Base-by-base conservation (phyloP, 1,139 yeast genomes). In the Geotrichum phurueaensis region DNA sequence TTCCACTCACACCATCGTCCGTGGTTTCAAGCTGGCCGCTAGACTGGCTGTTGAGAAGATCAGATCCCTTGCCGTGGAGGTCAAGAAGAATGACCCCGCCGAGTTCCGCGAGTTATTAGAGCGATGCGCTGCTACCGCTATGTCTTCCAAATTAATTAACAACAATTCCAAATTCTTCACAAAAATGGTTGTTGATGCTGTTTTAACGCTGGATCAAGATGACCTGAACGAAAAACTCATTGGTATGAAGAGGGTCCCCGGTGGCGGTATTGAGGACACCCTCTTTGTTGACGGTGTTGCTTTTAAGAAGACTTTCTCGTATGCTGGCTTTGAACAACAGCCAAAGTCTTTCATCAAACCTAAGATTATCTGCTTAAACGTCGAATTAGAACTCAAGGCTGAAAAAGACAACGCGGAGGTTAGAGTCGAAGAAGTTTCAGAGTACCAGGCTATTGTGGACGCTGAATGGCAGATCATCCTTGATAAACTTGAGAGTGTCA, bases 381-480 rank as follows among this genome's bases (percentile, higher is more conserved):
- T 95, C 49, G 99, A 94, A 74, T 81, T 94, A 67, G 99, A 94
- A 77, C 83, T 94, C 71, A 94, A 94, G 78, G 98, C 99, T 1
- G 99, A 94, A 77, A 92, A 90, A 78, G 99, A 94, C 75, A 94
- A 94, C 73, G 99, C 99, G n/a, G 99, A 94, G 78, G 98, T 94
- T 39, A 84, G 99, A 69, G 96, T 94, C 58, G 96, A 90, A 69
- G 88, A 91, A 72, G 98, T 94, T 59, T 83, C 85, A 63, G 97
- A 94, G 69, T 94, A 95, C 76, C 99, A 94, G 77, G 92, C 88
- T 49, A 87, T 94, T 62, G 99, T 94, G 48, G 98, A 94, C 76
- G 99, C 99, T 29, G 99, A 94, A 76, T 94, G 99, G 98, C 85
- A 89, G 73, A 89, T 94, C 66, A 94, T 94, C 67, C 81, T 89